Evolutionary conservation across 2,329 filamentous ascomycete genomes (phyloP).

Genomic region (Beauveria sp.): DNA sequence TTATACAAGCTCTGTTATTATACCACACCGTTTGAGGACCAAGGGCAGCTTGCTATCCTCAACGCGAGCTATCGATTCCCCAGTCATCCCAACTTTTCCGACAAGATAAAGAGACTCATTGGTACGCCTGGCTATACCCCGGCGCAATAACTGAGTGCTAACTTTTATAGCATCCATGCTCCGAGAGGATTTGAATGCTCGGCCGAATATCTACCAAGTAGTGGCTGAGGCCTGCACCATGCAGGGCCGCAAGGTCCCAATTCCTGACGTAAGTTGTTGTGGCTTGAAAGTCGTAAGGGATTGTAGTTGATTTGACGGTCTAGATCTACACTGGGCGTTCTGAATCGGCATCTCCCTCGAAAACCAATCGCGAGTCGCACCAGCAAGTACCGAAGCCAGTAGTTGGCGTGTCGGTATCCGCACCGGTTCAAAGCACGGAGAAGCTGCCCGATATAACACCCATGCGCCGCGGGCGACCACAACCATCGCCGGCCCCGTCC

Average conservation of each 20-base stretch:
- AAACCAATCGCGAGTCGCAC: slow-evolving; percentile 28
- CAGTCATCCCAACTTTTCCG: slow-evolving; percentile 79
- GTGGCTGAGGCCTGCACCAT: slow-evolving; percentile 80
- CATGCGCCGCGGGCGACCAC: slow-evolving; percentile 77
- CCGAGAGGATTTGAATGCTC: slow-evolving; percentile 65
- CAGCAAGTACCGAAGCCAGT: slow-evolving; percentile 47
- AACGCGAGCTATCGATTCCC: slow-evolving; percentile 94
- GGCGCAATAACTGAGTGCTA: slow-evolving; percentile 11
- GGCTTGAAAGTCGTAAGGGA: slow-evolving; percentile 9
- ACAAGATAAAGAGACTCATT: slow-evolving; percentile 81
- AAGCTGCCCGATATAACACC: slow-evolving; percentile 82
- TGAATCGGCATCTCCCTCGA: slow-evolving; percentile 42
- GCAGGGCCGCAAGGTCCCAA: slow-evolving; percentile 77
- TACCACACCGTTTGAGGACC: slow-evolving; percentile 96
- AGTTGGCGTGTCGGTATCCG: slow-evolving; percentile 74
- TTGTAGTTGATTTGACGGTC: neutral
- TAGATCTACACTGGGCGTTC: slow-evolving; percentile 55
- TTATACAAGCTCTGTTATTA: slow-evolving; percentile 99
- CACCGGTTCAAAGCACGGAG: slow-evolving; percentile 62
- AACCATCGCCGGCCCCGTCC: slow-evolving; percentile 26
- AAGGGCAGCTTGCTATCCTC: slow-evolving; percentile 92
- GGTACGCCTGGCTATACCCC: slow-evolving; percentile 39
- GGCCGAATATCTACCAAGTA: slow-evolving; percentile 93
- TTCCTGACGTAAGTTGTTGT: slow-evolving; percentile 68
- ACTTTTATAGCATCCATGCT: slow-evolving; percentile 69